Conservation (phyloP, 2,329 filamentous ascomycete species). For the Ramularia endophylla region DNA sequence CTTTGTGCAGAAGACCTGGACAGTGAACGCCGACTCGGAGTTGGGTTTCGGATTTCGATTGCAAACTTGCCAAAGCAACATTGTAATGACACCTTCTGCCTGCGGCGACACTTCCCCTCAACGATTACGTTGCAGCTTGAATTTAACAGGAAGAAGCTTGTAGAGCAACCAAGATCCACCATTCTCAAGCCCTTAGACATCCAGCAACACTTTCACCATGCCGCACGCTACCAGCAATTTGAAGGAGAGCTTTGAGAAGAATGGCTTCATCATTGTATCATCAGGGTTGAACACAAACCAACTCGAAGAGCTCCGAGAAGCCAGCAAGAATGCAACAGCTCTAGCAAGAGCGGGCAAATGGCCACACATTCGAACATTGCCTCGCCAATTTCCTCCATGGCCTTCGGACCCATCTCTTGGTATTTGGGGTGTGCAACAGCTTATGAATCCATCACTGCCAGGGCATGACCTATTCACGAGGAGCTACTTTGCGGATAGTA, state of each 20-base stretch:
- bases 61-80: too few species aligned
- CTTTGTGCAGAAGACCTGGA: too few species aligned
- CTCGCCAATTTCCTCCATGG: slow-evolving; percentile 90
- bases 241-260: slow-evolving; percentile 34
- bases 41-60: too few species aligned
- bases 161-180: too few species aligned
- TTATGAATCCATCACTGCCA: slow-evolving; percentile 66
- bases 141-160: too few species aligned
- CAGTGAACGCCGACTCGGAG: too few species aligned
- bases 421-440: slow-evolving; percentile 86
- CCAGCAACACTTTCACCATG: slow-evolving; percentile 1
- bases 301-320: slow-evolving; percentile 54
- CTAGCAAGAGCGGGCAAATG: slow-evolving; percentile 63
- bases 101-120: too few species aligned
- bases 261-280: slow-evolving; percentile 71
- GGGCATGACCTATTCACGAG: slow-evolving; percentile 55
- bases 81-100: too few species aligned
- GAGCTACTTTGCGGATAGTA: slow-evolving; percentile 63
- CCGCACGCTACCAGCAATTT: not conserved
- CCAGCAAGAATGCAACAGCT: slow-evolving; percentile 50
- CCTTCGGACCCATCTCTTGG: slow-evolving; percentile 47
- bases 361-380: slow-evolving; percentile 75
- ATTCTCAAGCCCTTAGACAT: too few species aligned
- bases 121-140: too few species aligned
- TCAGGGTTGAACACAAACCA: slow-evolving; percentile 53